Percentiles rank a stretch among this genome's conserved stretches.
Evolutionary conservation across 495 filamentous ascomycete species (phyloP).

Genomic region (Lepidopterella palustris): DNA sequence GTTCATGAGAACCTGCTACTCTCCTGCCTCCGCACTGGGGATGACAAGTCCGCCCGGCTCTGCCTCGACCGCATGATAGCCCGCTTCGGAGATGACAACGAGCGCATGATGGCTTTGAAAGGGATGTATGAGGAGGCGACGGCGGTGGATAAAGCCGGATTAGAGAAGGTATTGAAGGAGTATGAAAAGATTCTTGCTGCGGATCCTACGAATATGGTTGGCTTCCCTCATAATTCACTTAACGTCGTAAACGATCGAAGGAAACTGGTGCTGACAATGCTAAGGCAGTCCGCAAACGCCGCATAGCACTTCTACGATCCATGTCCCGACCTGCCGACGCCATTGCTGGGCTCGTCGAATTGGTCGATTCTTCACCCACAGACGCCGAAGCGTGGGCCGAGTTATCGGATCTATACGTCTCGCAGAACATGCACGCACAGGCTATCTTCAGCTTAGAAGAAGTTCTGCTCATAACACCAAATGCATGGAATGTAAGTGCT

Average conservation of each 20-base stretch:
- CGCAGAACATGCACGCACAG: constrained; percentile 67
- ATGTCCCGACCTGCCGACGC: constrained; percentile 64
- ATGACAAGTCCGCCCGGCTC: constrained; percentile 66
- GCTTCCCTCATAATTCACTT: not conserved
- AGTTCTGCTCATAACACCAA: constrained; percentile 77
- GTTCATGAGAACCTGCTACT: constrained; percentile 80
- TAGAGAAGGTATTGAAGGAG: constrained; percentile 62
- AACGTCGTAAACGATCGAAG: not conserved
- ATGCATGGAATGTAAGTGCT: constrained; percentile 82
- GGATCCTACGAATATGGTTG: constrained; percentile 73
- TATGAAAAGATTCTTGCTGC: constrained; percentile 70
- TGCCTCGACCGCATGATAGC: constrained; percentile 66
- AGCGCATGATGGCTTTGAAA: constrained; percentile 70
- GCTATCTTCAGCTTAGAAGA: constrained; percentile 88
- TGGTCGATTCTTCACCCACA: constrained; percentile 78
- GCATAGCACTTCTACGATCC: constrained; percentile 69
- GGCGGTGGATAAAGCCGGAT: constrained; percentile 53
- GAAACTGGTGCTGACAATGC: not conserved
- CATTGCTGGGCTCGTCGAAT: constrained; percentile 60
- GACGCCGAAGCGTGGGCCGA: constrained; percentile 95
- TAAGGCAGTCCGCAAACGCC: constrained; percentile 80
- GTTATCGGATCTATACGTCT: constrained; percentile 75
- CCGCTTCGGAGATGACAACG: constrained; percentile 77
- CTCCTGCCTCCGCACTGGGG: constrained; percentile 76
- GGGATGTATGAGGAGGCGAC: constrained; percentile 83